Evolutionary conservation across 2,329 filamentous ascomycete genomes (phyloP).

Genomic region (Didymella exigua): DNA sequence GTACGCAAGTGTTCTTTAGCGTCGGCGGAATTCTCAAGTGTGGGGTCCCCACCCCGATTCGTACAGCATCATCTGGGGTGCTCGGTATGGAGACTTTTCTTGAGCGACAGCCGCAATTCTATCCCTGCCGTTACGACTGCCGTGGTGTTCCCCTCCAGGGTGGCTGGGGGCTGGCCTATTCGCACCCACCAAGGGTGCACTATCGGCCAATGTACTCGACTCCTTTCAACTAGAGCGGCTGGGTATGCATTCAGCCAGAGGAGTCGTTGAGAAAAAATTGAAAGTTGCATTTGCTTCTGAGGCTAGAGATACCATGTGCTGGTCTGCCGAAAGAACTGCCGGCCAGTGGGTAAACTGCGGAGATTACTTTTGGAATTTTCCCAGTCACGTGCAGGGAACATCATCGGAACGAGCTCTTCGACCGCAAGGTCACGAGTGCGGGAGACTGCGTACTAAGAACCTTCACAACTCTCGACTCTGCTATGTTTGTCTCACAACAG

Average conservation of each 20-base stretch:
- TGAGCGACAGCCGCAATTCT: neutral
- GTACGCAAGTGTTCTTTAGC: neutral
- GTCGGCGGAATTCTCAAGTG: neutral
- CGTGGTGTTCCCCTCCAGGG: neutral
- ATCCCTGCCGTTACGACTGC: neutral
- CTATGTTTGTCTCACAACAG: neutral
- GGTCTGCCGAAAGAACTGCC: conserved; percentile 9
- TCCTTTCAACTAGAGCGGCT: neutral
- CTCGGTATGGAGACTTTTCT: neutral
- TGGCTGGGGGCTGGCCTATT: neutral
- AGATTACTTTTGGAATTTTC: neutral
- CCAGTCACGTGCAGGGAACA: neutral
- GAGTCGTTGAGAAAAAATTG: neutral
- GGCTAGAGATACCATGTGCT: neutral
- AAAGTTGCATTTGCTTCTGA: neutral
- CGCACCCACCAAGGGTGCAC: neutral
- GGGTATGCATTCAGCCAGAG: neutral
- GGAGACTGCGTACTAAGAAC: neutral
- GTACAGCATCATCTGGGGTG: conserved; percentile 4
- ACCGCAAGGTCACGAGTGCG: neutral
- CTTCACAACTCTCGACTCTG: neutral
- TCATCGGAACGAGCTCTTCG: conserved; percentile 1
- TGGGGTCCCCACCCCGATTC: neutral
- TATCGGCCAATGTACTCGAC: neutral
- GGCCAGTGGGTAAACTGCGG: conserved; percentile 1